Conservation (phyloP, 1,139 yeast genomes). For the Saccharomyces hybrid region DNA sequence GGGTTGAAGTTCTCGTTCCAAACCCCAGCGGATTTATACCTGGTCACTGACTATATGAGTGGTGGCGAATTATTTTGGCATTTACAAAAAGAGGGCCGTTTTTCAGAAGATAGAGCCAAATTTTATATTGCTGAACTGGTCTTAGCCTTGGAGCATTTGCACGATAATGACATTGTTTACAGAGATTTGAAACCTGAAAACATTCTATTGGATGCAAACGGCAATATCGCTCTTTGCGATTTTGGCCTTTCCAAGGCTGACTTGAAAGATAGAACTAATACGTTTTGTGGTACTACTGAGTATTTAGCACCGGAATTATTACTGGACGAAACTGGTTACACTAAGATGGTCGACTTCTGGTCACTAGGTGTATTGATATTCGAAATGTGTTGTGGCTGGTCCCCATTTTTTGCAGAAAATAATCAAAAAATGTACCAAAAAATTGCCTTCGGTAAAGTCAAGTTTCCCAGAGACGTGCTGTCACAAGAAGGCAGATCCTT, state of each 20-base stretch:
- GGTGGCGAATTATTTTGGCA: conserved; percentile 99
- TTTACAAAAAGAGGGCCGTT: conserved; percentile 90
- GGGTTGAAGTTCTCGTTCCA: conserved; percentile 93
- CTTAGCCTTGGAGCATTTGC: conserved; percentile 83
- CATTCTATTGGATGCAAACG: conserved; percentile 87
- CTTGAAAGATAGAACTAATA: conserved; percentile 87
- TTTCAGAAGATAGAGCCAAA: conserved; percentile 85
- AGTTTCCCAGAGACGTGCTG: conserved; percentile 91
- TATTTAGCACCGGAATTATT: conserved; percentile 76
- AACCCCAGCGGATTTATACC: conserved; percentile 81
- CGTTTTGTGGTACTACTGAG: conserved; percentile 97
- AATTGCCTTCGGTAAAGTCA: conserved; percentile 94
- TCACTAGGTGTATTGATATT: conserved; percentile 72
- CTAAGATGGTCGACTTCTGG: conserved; percentile 86
- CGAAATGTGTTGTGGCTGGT: conserved; percentile 97
- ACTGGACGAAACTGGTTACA: conserved; percentile 75
- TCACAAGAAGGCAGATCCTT: conserved; percentile 89
- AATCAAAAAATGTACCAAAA: conserved; percentile 98
- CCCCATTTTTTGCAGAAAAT: conserved; percentile 96
- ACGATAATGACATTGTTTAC: conserved; percentile 86
- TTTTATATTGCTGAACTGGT: conserved; percentile 94
- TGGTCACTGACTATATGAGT: conserved; percentile 95
- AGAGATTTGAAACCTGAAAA: conserved; percentile 95
- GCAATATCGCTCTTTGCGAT: conserved; percentile 93
- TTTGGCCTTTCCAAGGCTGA: conserved; percentile 94